Conservation (phyloP, 176 grass and related monocot species). For the Oropetium thomaeum region DNA sequence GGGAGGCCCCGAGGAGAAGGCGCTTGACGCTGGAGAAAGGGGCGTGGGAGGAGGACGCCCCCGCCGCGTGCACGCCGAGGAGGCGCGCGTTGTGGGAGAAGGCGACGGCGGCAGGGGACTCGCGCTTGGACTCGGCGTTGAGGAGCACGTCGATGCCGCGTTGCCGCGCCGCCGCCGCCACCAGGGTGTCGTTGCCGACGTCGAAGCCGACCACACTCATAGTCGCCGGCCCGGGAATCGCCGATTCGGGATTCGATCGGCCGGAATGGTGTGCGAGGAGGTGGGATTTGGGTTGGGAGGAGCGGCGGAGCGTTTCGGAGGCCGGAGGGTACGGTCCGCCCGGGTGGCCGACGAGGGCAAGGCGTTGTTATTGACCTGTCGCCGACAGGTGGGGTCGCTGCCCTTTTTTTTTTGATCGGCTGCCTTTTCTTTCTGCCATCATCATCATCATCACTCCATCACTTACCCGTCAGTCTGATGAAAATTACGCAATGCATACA, state of each 20-base stretch:
- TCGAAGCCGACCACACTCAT: slow-evolving; percentile 84
- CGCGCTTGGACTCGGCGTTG: slow-evolving; percentile 77
- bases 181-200: slow-evolving; percentile 83
- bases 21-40: slow-evolving; percentile 72
- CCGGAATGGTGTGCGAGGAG: background rate
- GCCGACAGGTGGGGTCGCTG: slow-evolving; percentile 1
- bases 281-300: slow-evolving; percentile 6
- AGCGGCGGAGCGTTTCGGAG: no score
- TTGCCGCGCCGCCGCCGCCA: slow-evolving; percentile 58
- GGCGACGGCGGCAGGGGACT: slow-evolving; percentile 77
- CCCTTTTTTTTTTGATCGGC: no score
- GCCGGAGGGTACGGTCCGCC: slow-evolving; percentile 25
- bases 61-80: slow-evolving; percentile 49
- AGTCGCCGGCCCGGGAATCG: background rate
- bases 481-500: no score
- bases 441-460: no score
- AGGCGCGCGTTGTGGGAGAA: slow-evolving; percentile 68
- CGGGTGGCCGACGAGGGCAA: background rate
- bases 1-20: slow-evolving; percentile 45
- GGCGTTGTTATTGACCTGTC: background rate
- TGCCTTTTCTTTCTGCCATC: no score
- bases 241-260: slow-evolving; percentile 34
- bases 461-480: no score
- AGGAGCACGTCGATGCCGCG: slow-evolving; percentile 80
- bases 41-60: slow-evolving; percentile 52